Percentiles rank a stretch among this genome's conserved stretches.
These are phyloP conservation scores for Cardiospermum halicacabum DNA, from an alignment of 345 rosid species.

Conservation along the genomic window DNA sequence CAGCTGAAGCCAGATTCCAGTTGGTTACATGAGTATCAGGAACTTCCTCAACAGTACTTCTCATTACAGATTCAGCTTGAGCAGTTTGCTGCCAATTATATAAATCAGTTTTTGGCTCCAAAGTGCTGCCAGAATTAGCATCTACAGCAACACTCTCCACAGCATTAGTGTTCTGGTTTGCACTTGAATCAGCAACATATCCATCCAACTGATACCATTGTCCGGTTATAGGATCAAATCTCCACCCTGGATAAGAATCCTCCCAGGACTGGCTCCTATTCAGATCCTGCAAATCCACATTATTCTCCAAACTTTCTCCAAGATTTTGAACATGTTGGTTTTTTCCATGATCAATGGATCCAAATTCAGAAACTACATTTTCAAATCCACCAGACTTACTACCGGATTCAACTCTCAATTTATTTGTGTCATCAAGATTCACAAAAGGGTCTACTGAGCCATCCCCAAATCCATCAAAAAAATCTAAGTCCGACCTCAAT, in stretches of 20 bases:
- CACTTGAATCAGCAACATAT: constrained; percentile 9
- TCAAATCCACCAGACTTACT: background rate
- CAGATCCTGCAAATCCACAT: constrained; percentile 18
- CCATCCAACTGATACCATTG: constrained; percentile 34
- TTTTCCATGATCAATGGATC: background rate
- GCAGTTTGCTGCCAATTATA: constrained; percentile 28
- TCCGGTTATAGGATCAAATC: constrained; percentile 27
- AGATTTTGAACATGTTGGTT: background rate
- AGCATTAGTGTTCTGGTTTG: background rate
- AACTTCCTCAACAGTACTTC: constrained; percentile 18
- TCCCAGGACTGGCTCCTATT: constrained; percentile 30
- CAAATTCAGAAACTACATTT: constrained; percentile 2
- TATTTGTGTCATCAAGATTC: constrained; percentile 10
- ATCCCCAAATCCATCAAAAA: constrained; percentile 26
- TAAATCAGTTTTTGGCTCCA: constrained; percentile 20
- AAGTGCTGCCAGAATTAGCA: constrained; percentile 11
- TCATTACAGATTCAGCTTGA: constrained; percentile 25
- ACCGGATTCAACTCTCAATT: background rate
- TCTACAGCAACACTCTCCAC: background rate
- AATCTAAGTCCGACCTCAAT: constrained; percentile 25
- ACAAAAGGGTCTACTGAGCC: constrained; percentile 15
- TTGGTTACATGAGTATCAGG: constrained; percentile 19
- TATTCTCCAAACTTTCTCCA: background rate
- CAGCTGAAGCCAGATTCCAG: constrained; percentile 28
- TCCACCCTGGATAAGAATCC: constrained; percentile 43